Conservation (phyloP, 2,329 filamentous ascomycete genomes). For the Hypoxylon sp. region DNA sequence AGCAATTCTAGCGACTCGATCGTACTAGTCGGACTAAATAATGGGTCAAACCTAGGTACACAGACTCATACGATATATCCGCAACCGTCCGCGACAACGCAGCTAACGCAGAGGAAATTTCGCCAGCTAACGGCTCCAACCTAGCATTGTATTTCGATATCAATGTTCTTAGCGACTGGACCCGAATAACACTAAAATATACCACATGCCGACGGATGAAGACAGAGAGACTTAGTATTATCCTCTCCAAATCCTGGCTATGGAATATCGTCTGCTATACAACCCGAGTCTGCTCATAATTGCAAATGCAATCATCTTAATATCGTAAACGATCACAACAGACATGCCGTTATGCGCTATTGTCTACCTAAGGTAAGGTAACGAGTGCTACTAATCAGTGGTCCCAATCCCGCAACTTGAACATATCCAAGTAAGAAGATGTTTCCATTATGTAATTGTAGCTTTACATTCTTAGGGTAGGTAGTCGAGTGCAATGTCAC, state of each 20-base stretch:
- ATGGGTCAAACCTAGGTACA: background rate
- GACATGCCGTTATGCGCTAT: background rate
- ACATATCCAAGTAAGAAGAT: background rate
- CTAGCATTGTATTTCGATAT: background rate
- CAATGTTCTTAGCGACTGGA: background rate
- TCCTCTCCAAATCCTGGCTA: background rate
- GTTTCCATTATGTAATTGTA: background rate
- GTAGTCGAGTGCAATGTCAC: background rate
- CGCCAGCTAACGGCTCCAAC: background rate
- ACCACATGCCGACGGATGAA: too few species aligned
- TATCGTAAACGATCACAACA: background rate
- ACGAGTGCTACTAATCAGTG: background rate
- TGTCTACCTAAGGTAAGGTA: background rate
- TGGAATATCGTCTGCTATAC: background rate
- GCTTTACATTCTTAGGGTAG: background rate
- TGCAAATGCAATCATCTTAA: background rate
- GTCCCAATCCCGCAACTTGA: background rate
- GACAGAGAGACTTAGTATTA: background rate
- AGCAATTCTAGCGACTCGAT: background rate
- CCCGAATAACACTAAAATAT: background rate
- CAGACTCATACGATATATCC: background rate
- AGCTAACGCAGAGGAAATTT: background rate
- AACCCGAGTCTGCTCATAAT: background rate
- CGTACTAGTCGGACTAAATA: background rate
- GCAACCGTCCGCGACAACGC: background rate